Evolutionary conservation across 2,329 filamentous ascomycete genomes (phyloP), one percentile per base, ranked within the genome.

Genomic region (Fusarium temperatum): DNA sequence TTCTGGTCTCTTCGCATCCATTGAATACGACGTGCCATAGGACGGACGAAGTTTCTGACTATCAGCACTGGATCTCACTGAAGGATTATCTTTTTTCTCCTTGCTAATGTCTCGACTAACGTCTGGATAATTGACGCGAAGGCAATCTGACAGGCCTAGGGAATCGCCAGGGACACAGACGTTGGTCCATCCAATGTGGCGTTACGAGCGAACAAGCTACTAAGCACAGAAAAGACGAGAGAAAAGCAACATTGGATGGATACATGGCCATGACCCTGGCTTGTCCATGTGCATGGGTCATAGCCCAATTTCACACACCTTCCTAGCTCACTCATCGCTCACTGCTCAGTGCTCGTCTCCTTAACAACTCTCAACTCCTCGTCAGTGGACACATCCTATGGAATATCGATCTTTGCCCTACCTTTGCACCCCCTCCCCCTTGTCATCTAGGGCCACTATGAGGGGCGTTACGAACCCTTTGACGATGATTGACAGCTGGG

Each of bases 381-480:
- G 38, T 38, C 39, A 26, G 66, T 70, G 66, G 66, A 70, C 53
- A 70, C 67, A 42, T 58, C 47, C 42, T 38, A 69, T 51, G 32
- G 45, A 70, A 73, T 68, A 71, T 72, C 62, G 68, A 72, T 58
- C 59, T 70, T 70, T 72, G 62, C 62, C 67, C 66, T 71, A 59
- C 67, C 32, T 70, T 20, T 42, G 32, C 72, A 74, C 72, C 68
- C 71, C 71, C 72, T 74, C 72, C 72, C 72, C 72, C 72, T 75
- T 74, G 72, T 74, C 66, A 53, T 66, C 66, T 55, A 74, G 71
- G 66, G 47, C 56, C 68, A 24, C 48, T 32, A 57, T 44, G 62
- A 71, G 68, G 70, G 71, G 67, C 71, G 54, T 61, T 63, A 67
- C 71, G 59, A 74, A 68, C 72, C 72, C 72, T 74, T 74, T 74